Conservation (phyloP, 1,139 yeast genomes). For the Taiozyma sp. region DNA sequence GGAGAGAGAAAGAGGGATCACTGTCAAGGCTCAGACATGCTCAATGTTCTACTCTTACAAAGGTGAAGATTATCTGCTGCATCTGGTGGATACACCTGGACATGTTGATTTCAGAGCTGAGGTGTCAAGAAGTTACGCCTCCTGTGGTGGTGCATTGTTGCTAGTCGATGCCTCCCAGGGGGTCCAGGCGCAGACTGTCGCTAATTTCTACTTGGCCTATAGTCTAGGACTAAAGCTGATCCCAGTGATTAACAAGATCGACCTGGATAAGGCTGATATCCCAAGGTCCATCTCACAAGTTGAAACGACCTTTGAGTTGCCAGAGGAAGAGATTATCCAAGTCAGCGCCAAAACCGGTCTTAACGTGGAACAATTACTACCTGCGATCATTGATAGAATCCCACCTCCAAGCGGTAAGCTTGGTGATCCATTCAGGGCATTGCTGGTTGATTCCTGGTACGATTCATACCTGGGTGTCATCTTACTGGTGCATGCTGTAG, state of each 20-base stretch:
- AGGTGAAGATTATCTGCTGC: conserved; percentile 70
- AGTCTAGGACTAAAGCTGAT: conserved; percentile 75
- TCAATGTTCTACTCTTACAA: conserved; percentile 81
- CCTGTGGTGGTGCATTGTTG: conserved; percentile 91
- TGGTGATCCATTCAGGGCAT: conserved; percentile 58
- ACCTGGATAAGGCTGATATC: conserved; percentile 83
- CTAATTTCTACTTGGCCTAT: conserved; percentile 87
- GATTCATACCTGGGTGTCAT: conserved; percentile 94
- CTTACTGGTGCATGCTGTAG: conserved; percentile 75
- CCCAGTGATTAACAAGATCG: conserved; percentile 91
- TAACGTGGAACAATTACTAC: conserved; percentile 70
- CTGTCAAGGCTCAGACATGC: conserved; percentile 95
- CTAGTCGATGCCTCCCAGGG: conserved; percentile 96
- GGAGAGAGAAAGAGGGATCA: conserved; percentile 92
- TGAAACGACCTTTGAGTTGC: conserved; percentile 75
- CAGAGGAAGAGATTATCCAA: conserved; percentile 67
- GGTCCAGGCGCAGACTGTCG: conserved; percentile 96
- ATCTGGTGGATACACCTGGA: conserved; percentile 95
- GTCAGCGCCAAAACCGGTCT: conserved; percentile 92
- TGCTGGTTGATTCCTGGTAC: conserved; percentile 95
- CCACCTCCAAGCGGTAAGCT: conserved; percentile 64
- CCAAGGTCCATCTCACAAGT: conserved; percentile 79
- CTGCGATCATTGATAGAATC: conserved; percentile 70
- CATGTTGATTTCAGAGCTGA: conserved; percentile 96
- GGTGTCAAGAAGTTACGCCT: conserved; percentile 88